Evolutionary conservation across 2,329 filamentous ascomycete species (phyloP).

Genomic region (Colletotrichum melonis): DNA sequence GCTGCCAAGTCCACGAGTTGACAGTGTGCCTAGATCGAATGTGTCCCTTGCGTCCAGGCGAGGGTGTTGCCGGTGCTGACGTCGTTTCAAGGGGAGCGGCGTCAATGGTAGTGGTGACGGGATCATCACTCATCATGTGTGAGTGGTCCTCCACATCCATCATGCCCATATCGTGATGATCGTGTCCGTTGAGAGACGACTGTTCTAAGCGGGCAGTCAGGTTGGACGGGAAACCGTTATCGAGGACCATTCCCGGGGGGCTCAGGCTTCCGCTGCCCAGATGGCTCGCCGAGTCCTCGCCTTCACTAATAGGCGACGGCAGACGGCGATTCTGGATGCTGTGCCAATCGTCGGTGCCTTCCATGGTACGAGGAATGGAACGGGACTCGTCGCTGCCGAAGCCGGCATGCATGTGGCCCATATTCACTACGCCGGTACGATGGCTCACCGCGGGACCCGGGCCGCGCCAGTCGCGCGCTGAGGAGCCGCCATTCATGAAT

Average conservation of each 20-base stretch:
- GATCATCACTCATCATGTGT: constrained; percentile 16
- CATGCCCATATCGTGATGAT: constrained; percentile 42
- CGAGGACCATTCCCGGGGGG: constrained; percentile 45
- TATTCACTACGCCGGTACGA: constrained; percentile 49
- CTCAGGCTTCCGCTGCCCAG: constrained; percentile 45
- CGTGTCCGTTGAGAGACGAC: constrained; percentile 31
- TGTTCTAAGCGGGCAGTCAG: constrained; percentile 48
- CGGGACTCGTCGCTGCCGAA: constrained; percentile 51
- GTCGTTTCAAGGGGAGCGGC: constrained; percentile 33
- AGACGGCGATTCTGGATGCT: constrained; percentile 64
- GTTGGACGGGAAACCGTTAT: constrained; percentile 48
- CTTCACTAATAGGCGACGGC: constrained; percentile 71
- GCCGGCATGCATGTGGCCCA: constrained; percentile 53
- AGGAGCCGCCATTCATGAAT: constrained; percentile 46
- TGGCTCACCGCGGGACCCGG: constrained; percentile 42
- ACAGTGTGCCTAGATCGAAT: constrained; percentile 69
- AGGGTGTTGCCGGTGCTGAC: constrained; percentile 48
- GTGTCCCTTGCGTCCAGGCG: constrained; percentile 65
- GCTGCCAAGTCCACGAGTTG: constrained; percentile 70
- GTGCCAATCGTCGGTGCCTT: constrained; percentile 60
- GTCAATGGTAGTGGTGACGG: constrained; percentile 12
- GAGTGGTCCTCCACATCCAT: constrained; percentile 44
- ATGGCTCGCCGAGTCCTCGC: constrained; percentile 52
- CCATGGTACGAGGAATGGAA: constrained; percentile 61
- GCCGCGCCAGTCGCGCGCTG: constrained; percentile 59